phyloP scores from a whole-genome alignment of 306 rosid species.

The Hylodesmum podocarpum region DNA sequence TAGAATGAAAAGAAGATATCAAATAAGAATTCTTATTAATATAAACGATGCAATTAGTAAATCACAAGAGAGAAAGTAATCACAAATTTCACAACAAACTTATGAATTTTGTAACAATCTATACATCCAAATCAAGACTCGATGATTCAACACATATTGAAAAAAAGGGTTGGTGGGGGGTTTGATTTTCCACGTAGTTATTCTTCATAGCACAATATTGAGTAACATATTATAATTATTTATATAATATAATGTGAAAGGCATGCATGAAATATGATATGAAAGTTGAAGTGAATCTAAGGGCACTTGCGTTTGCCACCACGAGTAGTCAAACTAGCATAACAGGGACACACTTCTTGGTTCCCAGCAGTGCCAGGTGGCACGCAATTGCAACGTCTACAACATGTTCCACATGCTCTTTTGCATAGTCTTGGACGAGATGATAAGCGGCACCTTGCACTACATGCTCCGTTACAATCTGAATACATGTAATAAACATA shows the following conservation, averaged over 20 bases:
- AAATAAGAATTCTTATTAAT: background rate
- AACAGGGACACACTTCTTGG: constrained; percentile 68
- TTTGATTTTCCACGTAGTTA: background rate
- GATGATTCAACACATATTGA: constrained; percentile 17
- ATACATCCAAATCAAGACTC: background rate
- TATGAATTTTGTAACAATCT: background rate
- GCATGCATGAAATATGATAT: no score
- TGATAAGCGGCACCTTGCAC: constrained; percentile 55
- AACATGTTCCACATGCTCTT: constrained; percentile 75
- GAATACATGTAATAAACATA: background rate
- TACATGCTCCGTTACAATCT: constrained; percentile 61
- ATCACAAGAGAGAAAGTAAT: background rate
- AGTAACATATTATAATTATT: background rate
- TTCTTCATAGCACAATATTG: background rate
- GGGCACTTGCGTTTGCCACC: constrained; percentile 76
- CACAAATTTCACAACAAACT: background rate
- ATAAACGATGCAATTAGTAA: background rate
- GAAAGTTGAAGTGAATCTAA: background rate
- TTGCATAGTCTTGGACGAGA: constrained; percentile 54
- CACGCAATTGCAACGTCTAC: constrained; percentile 62
- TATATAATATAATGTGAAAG: background rate
- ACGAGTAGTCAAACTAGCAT: constrained; percentile 61
- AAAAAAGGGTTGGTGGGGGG: no score
- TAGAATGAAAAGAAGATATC: background rate
- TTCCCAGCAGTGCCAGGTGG: constrained; percentile 74